These are phyloP conservation scores for Penicillium alfredii DNA, from an alignment of 495 filamentous ascomycete genomes.

Conservation along the genomic window DNA sequence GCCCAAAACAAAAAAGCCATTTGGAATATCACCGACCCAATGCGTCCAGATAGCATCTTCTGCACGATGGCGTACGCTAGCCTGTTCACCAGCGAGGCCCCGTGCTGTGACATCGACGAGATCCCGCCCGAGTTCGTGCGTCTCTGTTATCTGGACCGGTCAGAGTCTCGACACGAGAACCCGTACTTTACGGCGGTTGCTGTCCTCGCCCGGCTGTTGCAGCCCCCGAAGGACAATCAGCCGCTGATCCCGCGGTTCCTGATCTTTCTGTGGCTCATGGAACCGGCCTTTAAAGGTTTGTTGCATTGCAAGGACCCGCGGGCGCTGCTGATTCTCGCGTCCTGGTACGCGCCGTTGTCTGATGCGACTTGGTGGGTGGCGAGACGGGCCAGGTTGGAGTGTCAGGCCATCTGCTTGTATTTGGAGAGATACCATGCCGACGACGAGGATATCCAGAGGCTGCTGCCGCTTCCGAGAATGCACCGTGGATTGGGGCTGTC, in stretches of 20 bases:
- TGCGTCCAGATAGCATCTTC: constrained; percentile 35
- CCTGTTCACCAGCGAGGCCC: constrained; percentile 7
- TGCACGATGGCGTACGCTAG: constrained; percentile 17
- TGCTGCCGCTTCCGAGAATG: not conserved
- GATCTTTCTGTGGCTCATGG: constrained; percentile 17
- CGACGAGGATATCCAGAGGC: not conserved
- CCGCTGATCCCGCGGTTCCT: constrained; percentile 11
- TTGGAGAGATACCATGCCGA: constrained; percentile 13
- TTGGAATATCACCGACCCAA: constrained; percentile 28
- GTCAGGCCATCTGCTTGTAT: constrained; percentile 37
- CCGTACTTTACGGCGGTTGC: constrained; percentile 29
- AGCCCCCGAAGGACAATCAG: constrained; percentile 1
- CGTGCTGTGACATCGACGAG: constrained; percentile 1
- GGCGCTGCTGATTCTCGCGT: constrained; percentile 32
- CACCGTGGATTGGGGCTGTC: no score
- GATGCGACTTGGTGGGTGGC: constrained; percentile 30
- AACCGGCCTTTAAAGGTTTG: constrained; percentile 8
- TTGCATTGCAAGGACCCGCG: constrained; percentile 32
- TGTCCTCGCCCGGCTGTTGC: constrained; percentile 16
- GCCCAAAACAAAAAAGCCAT: constrained; percentile 29
- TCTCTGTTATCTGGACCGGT: constrained; percentile 3
- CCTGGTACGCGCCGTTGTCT: constrained; percentile 32
- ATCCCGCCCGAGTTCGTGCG: constrained; percentile 10
- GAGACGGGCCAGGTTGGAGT: constrained; percentile 29
- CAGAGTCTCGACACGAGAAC: constrained; percentile 13